phyloP scores from a whole-genome alignment of 108 stramenopile genomes.

The Nitzschia putrida region DNA sequence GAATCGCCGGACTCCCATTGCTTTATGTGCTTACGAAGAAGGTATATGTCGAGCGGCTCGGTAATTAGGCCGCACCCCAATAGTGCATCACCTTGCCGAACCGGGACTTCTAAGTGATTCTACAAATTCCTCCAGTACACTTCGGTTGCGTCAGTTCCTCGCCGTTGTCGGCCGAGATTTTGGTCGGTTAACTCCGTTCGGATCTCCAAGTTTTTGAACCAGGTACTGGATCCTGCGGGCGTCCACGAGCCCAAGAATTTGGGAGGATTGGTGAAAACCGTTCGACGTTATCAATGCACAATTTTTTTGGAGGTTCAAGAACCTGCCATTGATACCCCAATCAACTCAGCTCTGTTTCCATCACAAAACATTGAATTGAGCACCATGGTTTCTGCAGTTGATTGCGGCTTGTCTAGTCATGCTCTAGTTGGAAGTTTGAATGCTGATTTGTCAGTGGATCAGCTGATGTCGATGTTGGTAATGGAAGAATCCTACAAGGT shows the following conservation, averaged over 20 bases:
- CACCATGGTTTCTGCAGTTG: slow-evolving; percentile 19
- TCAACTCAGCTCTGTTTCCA: background rate
- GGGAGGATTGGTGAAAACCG: background rate
- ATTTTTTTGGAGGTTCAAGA: background rate
- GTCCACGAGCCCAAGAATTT: background rate
- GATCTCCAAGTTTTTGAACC: background rate
- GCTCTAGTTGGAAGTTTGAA: background rate
- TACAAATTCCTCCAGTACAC: background rate
- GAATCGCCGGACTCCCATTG: too few species aligned
- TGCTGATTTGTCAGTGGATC: slow-evolving; percentile 29
- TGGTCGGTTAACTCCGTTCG: slow-evolving; percentile 1
- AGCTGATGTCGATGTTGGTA: slow-evolving; percentile 25
- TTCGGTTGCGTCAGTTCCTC: background rate
- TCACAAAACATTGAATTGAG: background rate
- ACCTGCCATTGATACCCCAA: background rate
- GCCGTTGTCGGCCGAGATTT: slow-evolving; percentile 3
- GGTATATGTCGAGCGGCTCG: background rate
- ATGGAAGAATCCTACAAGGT: slow-evolving; percentile 32
- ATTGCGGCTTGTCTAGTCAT: background rate
- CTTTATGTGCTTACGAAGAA: too few species aligned
- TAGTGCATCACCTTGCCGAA: background rate
- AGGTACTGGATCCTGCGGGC: background rate
- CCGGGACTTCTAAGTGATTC: slow-evolving; percentile 2
- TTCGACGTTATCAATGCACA: background rate
- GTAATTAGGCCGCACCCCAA: background rate